A percentile compares a stretch with the other conserved stretches of the same genome.
phyloP scores from a whole-genome alignment of 2,329 filamentous ascomycete species.

The Colletotrichum destructivum region DNA sequence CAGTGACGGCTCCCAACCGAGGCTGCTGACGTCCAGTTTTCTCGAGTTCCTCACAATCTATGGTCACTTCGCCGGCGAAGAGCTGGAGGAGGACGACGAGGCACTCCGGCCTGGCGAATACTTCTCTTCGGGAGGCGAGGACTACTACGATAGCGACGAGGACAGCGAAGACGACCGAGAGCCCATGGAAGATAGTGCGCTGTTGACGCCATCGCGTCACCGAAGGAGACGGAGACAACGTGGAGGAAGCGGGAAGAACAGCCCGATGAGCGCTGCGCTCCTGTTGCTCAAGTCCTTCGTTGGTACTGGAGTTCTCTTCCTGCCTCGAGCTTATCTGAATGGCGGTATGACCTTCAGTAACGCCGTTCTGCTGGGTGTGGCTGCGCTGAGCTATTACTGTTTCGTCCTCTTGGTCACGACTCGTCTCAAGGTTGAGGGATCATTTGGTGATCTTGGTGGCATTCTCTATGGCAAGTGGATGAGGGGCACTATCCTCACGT shows the following conservation, averaged over 20 bases:
- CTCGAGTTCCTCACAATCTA: conserved; percentile 96
- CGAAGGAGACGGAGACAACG: conserved; percentile 84
- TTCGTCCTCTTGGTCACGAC: conserved; percentile 94
- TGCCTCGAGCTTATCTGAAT: conserved; percentile 93
- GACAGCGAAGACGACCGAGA: conserved; percentile 78
- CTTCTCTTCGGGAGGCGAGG: conserved; percentile 84
- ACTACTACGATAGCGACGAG: conserved; percentile 58
- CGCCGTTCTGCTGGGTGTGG: conserved; percentile 87
- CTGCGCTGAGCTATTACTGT: conserved; percentile 93
- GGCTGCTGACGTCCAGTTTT: conserved; percentile 90
- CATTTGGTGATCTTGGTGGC: conserved; percentile 97
- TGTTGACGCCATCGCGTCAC: conserved; percentile 82
- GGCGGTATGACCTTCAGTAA: conserved; percentile 99
- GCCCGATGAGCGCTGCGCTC: conserved; percentile 83
- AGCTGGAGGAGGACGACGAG: conserved; percentile 97
- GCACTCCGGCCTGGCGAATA: conserved; percentile 90
- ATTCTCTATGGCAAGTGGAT: conserved; percentile 93
- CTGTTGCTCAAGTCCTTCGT: conserved; percentile 98
- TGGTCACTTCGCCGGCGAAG: conserved; percentile 97
- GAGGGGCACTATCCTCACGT: conserved; percentile 87
- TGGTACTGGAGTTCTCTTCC: conserved; percentile 93
- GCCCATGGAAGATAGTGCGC: conserved; percentile 88
- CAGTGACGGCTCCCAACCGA: conserved; percentile 62
- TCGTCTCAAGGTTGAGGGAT: conserved; percentile 88
- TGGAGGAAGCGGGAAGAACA: conserved; percentile 81